Evolutionary conservation across 495 filamentous ascomycete species (phyloP).

Genomic region (Rhypophila decipiens): DNA sequence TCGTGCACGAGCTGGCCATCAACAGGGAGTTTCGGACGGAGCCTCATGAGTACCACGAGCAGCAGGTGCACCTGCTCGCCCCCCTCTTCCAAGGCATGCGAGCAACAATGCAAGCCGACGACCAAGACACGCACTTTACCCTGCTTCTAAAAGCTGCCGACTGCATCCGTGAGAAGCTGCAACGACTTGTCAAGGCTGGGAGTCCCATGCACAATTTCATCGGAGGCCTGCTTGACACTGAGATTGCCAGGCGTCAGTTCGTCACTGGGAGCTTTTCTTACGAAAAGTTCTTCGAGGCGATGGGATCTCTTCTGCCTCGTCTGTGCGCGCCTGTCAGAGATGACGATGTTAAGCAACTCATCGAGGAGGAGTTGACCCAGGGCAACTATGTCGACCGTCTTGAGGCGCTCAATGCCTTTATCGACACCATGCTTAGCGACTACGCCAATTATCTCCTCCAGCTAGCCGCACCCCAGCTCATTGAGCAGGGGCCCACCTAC

Average conservation of each 20-base stretch:
- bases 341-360: conserved; percentile 69
- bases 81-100: conserved; percentile 76
- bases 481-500: conserved; percentile 74
- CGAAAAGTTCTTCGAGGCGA: conserved; percentile 85
- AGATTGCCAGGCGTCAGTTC: conserved; percentile 70
- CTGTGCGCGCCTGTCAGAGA: conserved; percentile 92
- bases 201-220: conserved; percentile 80
- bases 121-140: conserved; percentile 52
- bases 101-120: conserved; percentile 60
- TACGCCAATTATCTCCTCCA: conserved; percentile 91
- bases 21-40: conserved; percentile 70
- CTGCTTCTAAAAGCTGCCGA: conserved; percentile 84
- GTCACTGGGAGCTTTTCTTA: conserved; percentile 83
- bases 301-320: conserved; percentile 81
- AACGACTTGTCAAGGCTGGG: conserved; percentile 70
- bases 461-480: conserved; percentile 69
- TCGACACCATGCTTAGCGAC: conserved; percentile 88
- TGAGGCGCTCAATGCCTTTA: conserved; percentile 73
- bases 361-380: conserved; percentile 58
- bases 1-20: conserved; percentile 88
- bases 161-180: conserved; percentile 73
- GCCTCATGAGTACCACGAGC: conserved; percentile 43
- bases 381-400: conserved; percentile 80
- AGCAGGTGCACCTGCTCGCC: conserved; percentile 44
- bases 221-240: conserved; percentile 76